Percentiles rank a stretch among this genome's conserved stretches.
phyloP scores from a whole-genome alignment of 1,284 basidiomycete species.

The Leccinum pachyderme region DNA sequence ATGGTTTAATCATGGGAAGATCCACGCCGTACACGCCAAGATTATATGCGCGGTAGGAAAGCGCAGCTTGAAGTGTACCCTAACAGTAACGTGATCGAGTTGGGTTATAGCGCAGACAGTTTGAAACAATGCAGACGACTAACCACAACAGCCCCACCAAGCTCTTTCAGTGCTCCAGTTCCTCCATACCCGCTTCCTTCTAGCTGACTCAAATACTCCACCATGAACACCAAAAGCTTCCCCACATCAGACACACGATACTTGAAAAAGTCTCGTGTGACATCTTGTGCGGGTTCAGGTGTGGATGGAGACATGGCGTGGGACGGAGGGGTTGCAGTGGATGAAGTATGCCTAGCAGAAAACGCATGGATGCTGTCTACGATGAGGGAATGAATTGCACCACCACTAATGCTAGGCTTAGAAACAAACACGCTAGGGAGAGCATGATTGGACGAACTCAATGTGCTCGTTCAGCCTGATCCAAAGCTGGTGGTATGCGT shows the following conservation, averaged over 20 bases:
- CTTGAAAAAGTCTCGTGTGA: constrained; percentile 85
- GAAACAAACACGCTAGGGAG: not conserved
- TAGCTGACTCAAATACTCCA: constrained; percentile 35
- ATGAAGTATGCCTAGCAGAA: constrained; percentile 64
- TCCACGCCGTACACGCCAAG: constrained; percentile 75
- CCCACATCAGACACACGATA: constrained; percentile 62
- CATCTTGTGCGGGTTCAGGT: constrained; percentile 54
- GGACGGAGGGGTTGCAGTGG: constrained; percentile 35
- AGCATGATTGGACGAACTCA: constrained; percentile 43
- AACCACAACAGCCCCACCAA: constrained; percentile 59
- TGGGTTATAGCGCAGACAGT: not conserved
- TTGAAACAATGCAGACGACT: constrained; percentile 22
- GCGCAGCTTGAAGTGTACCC: constrained; percentile 72
- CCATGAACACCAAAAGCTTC: constrained; percentile 52
- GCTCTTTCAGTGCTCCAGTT: constrained; percentile 28
- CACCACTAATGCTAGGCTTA: constrained; percentile 36
- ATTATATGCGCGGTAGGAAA: constrained; percentile 73
- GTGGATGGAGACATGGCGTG: constrained; percentile 9
- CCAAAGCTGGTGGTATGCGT: constrained; percentile 85
- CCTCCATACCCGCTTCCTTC: constrained; percentile 27
- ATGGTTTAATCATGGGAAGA: constrained; percentile 71
- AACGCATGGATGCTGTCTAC: constrained; percentile 64
- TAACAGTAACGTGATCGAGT: constrained; percentile 29
- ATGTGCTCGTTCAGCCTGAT: constrained; percentile 71
- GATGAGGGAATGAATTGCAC: constrained; percentile 55